phyloP scores from a whole-genome alignment of 2,329 filamentous ascomycete genomes.

The Claviceps monticola region DNA sequence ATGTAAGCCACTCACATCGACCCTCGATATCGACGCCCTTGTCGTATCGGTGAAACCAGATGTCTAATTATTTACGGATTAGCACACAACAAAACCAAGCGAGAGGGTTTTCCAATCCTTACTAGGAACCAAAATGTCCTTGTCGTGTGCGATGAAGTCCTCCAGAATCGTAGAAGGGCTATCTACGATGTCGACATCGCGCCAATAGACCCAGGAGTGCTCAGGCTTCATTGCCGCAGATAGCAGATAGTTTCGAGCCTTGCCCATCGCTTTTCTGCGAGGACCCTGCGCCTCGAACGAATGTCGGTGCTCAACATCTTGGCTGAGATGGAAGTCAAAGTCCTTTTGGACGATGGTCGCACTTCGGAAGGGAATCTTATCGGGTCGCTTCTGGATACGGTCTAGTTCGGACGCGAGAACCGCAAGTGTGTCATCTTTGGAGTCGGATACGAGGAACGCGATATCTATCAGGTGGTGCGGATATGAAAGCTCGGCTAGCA shows the following conservation, averaged over 20 bases:
- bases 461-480: constrained; percentile 92
- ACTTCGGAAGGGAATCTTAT: constrained; percentile 74
- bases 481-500: constrained; percentile 79
- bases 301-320: constrained; percentile 72
- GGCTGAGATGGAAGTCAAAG: constrained; percentile 62
- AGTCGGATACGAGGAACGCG: constrained; percentile 87
- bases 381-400: constrained; percentile 68
- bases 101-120: constrained; percentile 25
- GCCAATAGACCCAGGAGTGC: constrained; percentile 98
- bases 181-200: constrained; percentile 91
- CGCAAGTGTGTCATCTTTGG: constrained; percentile 80
- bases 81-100: constrained; percentile 9
- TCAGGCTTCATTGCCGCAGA: constrained; percentile 75
- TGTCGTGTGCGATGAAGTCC: constrained; percentile 88
- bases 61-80: constrained; percentile 42
- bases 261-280: constrained; percentile 77
- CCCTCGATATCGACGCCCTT: constrained; percentile 81
- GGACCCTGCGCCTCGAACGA: constrained; percentile 79
- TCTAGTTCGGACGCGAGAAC: constrained; percentile 74
- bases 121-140: constrained; percentile 91
- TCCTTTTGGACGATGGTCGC: constrained; percentile 82
- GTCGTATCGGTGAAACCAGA: constrained; percentile 91
- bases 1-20: constrained; percentile 52
- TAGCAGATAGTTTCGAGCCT: constrained; percentile 83
- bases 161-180: constrained; percentile 79